Evolutionary conservation across 352 stramenopile genomes (phyloP).

Genomic region (Pythium guiyangense): DNA sequence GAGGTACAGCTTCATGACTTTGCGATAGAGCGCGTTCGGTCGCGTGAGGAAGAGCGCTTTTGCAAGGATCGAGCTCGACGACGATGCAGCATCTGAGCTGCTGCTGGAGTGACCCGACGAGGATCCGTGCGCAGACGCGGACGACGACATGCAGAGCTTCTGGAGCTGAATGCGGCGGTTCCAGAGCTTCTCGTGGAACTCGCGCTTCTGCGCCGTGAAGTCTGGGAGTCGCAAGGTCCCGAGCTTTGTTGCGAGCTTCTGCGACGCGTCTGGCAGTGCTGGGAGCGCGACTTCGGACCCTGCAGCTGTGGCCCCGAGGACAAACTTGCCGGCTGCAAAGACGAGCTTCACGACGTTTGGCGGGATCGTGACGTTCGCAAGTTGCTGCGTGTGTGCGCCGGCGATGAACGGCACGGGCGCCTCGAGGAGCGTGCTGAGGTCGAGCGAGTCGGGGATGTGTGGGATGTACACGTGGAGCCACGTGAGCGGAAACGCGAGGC

Average conservation of each 20-base stretch:
- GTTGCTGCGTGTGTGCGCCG: constrained; percentile 29
- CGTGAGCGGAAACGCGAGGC: constrained; percentile 36
- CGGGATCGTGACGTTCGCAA: constrained; percentile 25
- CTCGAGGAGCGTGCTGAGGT: constrained; percentile 45
- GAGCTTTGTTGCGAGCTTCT: constrained; percentile 13
- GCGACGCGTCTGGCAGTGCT: constrained; percentile 11
- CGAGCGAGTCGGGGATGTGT: constrained; percentile 40
- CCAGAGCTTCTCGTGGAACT: constrained; percentile 40
- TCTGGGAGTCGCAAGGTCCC: constrained; percentile 20
- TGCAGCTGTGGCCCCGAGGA: constrained; percentile 7
- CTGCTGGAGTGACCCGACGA: not conserved
- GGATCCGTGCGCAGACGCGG: no score
- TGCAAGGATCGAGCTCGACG: not conserved
- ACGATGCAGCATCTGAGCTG: no score
- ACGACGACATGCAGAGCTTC: constrained; percentile 30
- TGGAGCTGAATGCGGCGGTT: constrained; percentile 44
- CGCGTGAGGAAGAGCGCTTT: constrained; percentile 19
- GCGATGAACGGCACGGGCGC: constrained; percentile 50
- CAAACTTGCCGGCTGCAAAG: constrained; percentile 23
- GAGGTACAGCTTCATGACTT: constrained; percentile 26
- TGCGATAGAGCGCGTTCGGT: constrained; percentile 17
- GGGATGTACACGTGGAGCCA: constrained; percentile 58
- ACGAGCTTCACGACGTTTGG: constrained; percentile 38
- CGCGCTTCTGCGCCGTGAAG: constrained; percentile 23
- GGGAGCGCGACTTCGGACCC: constrained; percentile 4